Conservation (phyloP, 176 grass and related monocot genomes). For the Eragrostis curvula region DNA sequence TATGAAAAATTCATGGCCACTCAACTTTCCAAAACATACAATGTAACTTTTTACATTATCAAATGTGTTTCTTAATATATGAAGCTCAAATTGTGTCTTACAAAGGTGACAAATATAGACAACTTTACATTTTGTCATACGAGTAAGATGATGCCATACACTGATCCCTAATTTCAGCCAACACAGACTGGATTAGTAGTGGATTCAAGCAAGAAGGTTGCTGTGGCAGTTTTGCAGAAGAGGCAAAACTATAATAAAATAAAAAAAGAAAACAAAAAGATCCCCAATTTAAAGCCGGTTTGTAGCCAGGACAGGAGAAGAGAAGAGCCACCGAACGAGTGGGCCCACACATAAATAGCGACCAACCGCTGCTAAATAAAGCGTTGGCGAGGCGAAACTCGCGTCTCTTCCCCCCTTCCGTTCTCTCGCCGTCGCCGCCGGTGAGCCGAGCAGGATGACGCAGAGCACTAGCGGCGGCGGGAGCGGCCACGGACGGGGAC, state of each 20-base stretch:
- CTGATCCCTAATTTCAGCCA: not conserved
- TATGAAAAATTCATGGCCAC: not conserved
- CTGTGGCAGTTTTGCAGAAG: not conserved
- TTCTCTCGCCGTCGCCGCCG: conserved; percentile 10
- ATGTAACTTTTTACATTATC: not conserved
- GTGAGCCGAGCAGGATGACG: conserved; percentile 41
- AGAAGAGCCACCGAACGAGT: not conserved
- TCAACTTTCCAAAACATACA: not conserved
- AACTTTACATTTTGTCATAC: not conserved
- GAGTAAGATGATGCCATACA: not conserved
- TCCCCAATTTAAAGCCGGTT: not conserved
- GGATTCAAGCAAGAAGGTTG: not conserved
- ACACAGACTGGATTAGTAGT: not conserved
- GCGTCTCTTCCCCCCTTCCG: not conserved
- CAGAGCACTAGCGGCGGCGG: conserved; percentile 15
- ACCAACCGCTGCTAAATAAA: conserved; percentile 57
- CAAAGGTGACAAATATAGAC: too few relatives aligned
- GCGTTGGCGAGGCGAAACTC: conserved; percentile 31
- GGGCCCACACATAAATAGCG: conserved; percentile 53
- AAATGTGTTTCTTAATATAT: not conserved
- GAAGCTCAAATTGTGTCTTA: too few relatives aligned
- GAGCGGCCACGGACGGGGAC: not conserved
- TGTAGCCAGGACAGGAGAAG: not conserved
- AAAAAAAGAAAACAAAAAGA: not conserved
- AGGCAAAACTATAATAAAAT: not conserved